Evolutionary conservation across 441 rosid genomes (phyloP), one percentile per base, ranked within the genome.

Genomic region (Gossypium gossypioides): DNA sequence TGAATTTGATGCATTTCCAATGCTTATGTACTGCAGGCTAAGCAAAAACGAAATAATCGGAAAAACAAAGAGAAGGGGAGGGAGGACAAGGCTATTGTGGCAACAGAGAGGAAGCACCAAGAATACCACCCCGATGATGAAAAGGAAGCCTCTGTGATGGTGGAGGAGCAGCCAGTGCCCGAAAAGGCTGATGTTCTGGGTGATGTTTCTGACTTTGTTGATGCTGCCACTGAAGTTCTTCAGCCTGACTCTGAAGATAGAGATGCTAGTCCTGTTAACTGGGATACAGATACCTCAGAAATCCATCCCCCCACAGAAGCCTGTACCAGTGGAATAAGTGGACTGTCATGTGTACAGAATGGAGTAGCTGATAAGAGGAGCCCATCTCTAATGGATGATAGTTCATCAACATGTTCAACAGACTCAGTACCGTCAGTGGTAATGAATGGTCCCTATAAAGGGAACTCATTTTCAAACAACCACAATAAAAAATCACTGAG

Each of bases 371-470:
- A 91, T 55, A 90, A 85, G 75, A 88, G 85, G 79, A 83, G 76
- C 75, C 82, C 81, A 37, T 86, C 81, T 57, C 75, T 76, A 57
- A 79, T 89, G 84, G 95, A 91, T 86, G 99, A 95, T 83, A 95
- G 96, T 84, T 92, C 99, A 42, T 95, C 98, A 18, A 92, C 97
- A 2, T 92, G 99, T 83, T 95, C 99, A 8, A 89, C 89, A n/a
- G 99, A 95, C 75, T 95, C 97, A 0, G 83, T 91, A 71, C 92
- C 88, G 61, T 89, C 98, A 0, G 86, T 86, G 73, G 88, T 82
- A 19, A 84, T 82, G 79, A 88, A 79, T 80, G 95, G 89, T n/a
- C 81, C 86, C 15, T 81, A 82, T 73, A 89, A 81, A 65, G 89
- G 88, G 72, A 89, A 75, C 76, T 71, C 84, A 1, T 75, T 82